Percentiles rank a stretch among this genome's conserved stretches.
Evolutionary conservation across 495 filamentous ascomycete species (phyloP).

Genomic region (Sabuloglossum arenarium): DNA sequence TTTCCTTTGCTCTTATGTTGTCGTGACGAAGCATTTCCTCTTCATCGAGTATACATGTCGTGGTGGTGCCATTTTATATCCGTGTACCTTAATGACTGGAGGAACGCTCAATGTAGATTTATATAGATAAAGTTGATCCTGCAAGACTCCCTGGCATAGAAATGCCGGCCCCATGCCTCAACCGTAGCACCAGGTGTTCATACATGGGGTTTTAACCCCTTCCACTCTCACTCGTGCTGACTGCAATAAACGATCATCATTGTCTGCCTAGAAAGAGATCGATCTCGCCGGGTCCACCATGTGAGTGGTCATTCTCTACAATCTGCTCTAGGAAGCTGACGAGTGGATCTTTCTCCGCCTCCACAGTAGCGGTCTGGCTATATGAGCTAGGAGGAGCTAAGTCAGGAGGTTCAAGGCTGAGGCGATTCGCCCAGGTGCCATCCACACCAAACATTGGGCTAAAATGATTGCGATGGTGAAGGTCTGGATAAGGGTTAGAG

Average conservation of each 20-base stretch:
- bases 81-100: too few relatives aligned
- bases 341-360: conserved; percentile 5
- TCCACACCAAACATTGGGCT: background rate
- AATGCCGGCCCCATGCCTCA: too few relatives aligned
- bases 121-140: too few relatives aligned
- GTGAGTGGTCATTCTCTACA: background rate
- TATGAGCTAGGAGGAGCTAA: background rate
- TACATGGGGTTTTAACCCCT: too few relatives aligned
- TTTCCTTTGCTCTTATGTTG: background rate
- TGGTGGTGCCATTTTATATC: too few relatives aligned
- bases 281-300: background rate
- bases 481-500: background rate
- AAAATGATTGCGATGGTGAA: background rate
- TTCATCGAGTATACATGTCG: too few relatives aligned
- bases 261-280: background rate
- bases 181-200: too few relatives aligned
- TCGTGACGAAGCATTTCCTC: background rate
- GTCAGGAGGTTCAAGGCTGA: background rate
- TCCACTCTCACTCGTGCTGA: too few relatives aligned
- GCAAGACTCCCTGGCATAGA: too few relatives aligned
- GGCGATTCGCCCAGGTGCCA: background rate
- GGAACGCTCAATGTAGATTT: too few relatives aligned
- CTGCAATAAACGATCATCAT: background rate
- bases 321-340: background rate
- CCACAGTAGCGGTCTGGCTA: background rate